These are phyloP conservation scores for Priceomyces haplophilus DNA, from an alignment of 805 yeast species.

Conservation along the genomic window DNA sequence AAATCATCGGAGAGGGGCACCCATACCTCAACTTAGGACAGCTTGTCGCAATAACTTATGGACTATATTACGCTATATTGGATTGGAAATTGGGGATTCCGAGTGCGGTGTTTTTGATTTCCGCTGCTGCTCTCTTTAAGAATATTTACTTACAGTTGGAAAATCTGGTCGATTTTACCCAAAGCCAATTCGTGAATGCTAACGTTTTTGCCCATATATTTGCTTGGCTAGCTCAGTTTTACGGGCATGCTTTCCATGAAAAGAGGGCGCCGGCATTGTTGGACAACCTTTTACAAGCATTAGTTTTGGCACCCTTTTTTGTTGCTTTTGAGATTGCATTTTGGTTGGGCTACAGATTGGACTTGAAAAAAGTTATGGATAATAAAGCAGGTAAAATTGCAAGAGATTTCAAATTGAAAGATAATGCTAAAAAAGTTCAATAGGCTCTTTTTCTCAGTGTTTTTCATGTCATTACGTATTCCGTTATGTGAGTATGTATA, in stretches of 20 bases:
- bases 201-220: constrained; percentile 45
- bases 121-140: constrained; percentile 22
- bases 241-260: constrained; percentile 85
- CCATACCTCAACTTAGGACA: constrained; percentile 48
- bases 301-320: constrained; percentile 88
- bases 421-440: constrained; percentile 8
- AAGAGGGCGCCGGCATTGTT: constrained; percentile 80
- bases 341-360: constrained; percentile 56
- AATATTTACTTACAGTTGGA: constrained; percentile 16
- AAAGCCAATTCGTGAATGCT: constrained; percentile 20
- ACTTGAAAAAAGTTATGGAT: constrained; percentile 50
- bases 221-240: constrained; percentile 81
- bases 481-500: background rate
- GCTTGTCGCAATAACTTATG: constrained; percentile 45
- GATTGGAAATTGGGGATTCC: constrained; percentile 46
- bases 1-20: constrained; percentile 12
- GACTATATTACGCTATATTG: constrained; percentile 55
- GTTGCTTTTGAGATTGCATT: constrained; percentile 77
- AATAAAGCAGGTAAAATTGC: constrained; percentile 40
- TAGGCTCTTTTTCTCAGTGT: no score
- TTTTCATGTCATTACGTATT: background rate
- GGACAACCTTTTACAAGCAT: constrained; percentile 79
- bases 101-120: constrained; percentile 20
- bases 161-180: constrained; percentile 5
- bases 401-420: constrained; percentile 28